Evolutionary conservation across 2,329 filamentous ascomycete species (phyloP), one percentile per base, ranked within the genome.

Genomic region (Diaporthe citriasiana): DNA sequence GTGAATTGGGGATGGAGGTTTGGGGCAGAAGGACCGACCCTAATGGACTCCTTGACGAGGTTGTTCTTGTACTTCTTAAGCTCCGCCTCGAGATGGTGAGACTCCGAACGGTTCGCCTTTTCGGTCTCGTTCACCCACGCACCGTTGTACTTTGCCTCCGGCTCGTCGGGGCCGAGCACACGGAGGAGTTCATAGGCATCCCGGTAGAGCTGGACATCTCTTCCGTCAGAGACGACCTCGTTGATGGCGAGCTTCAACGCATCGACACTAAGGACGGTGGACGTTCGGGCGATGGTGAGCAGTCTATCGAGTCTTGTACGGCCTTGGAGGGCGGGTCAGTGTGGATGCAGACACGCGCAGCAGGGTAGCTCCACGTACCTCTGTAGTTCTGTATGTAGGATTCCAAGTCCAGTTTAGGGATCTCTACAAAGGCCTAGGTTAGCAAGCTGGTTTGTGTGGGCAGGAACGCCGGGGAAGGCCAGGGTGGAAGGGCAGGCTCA

Each of bases 1-100:
- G 4, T 30, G 25, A 12, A 10, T 17, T 30, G 30, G 22, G 30
- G 9, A 4, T 0, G 10, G 5, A 25, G 12, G 71, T 75, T 59
- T 3, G 19, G 53, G 42, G 35, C 10, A n/a, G 22, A 27, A 53
- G 53, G 30, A 80, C 89, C 73, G 87, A 97, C 95, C 78, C 95
- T 86, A 79, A 98, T 98, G 85, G 95, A 98, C 85, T 99, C 97
- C 82, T 98, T 98, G 79, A 99, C 95, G 56, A 98, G 85, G 79
- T 98, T 99, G 81, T 98, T 98, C 84, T 97, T 98, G 83, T 98
- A 98, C 1, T 93, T 93, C 82, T 95, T 95, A 27, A 99, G 87
- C 82, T 98, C 95, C 22, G 89, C 86, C 81, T 98, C 95, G 72
- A 98, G 87, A n/a, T 93, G 90, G 72, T 91, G 87, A 0, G 92